Percentiles rank a stretch among this genome's conserved stretches.
These are phyloP conservation scores for Cystodermella granulosa DNA, from an alignment of 1,284 basidiomycete species.

Conservation along the genomic window DNA sequence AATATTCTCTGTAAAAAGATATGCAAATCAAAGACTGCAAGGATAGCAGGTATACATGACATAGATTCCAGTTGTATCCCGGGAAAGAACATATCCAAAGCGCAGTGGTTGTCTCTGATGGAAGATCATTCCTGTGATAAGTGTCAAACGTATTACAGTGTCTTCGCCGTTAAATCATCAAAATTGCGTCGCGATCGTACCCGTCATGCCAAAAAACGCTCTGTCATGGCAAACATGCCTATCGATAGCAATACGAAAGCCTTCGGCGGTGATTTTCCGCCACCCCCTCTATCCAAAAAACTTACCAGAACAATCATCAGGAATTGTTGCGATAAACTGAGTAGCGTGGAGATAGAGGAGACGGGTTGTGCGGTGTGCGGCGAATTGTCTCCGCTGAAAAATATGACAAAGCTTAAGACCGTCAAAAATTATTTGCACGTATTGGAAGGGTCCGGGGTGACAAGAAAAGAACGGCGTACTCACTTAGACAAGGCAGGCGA, in stretches of 20 bases:
- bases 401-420: background rate
- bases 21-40: background rate
- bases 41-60: background rate
- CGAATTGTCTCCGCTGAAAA: background rate
- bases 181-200: background rate
- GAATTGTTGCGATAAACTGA: background rate
- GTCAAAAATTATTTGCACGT: background rate
- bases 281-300: background rate
- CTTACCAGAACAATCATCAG: background rate
- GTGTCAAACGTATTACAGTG: background rate
- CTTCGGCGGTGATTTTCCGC: background rate
- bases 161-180: background rate
- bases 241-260: background rate
- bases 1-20: background rate
- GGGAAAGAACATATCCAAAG: background rate
- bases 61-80: background rate
- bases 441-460: background rate
- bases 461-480: background rate
- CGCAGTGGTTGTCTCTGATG: background rate
- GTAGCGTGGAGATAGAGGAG: background rate
- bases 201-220: background rate
- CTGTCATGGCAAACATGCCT: slow-evolving; percentile 19
- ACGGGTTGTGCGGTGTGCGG: background rate
- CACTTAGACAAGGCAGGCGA: slow-evolving; percentile 2
- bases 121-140: background rate